Evolutionary conservation across 2,329 filamentous ascomycete species (phyloP).

Genomic region (Sphaerulina vaccinii): DNA sequence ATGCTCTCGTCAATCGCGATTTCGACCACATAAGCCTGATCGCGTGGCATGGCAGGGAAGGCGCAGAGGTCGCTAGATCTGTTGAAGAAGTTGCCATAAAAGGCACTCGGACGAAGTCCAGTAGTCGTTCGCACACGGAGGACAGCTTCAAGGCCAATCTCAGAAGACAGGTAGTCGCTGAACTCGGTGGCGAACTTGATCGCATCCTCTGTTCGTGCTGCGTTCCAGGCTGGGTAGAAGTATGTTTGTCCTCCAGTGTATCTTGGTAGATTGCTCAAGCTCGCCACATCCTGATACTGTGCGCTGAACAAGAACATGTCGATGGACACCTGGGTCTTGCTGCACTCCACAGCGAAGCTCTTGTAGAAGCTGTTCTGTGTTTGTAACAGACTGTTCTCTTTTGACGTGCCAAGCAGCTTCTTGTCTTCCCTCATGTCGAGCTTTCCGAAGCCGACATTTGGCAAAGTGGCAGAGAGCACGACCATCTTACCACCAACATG

Average conservation of each 20-base stretch:
- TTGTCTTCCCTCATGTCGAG: conserved; percentile 95
- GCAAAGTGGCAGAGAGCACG: conserved; percentile 83
- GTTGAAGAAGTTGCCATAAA: conserved; percentile 99
- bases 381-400: conserved; percentile 83
- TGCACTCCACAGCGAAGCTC: conserved; percentile 97
- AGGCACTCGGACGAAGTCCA: conserved; percentile 91
- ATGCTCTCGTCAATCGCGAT: conserved; percentile 96
- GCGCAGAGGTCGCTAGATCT: conserved; percentile 94
- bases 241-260: conserved; percentile 98
- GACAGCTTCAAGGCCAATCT: conserved; percentile 94
- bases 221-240: conserved; percentile 98
- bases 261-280: conserved; percentile 87
- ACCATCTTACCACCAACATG: conserved; percentile 93
- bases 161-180: conserved; percentile 91
- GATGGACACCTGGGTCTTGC: conserved; percentile 96
- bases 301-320: conserved; percentile 98
- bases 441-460: conserved; percentile 85
- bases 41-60: conserved; percentile 95
- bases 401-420: conserved; percentile 88
- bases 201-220: conserved; percentile 86
- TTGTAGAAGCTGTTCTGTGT: conserved; percentile 98
- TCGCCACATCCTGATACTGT: conserved; percentile 96
- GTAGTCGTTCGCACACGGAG: conserved; percentile 93
- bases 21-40: conserved; percentile 96
- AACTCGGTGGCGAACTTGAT: conserved; percentile 98